Percentiles rank a stretch among this genome's conserved stretches.
Evolutionary conservation across 2,329 filamentous ascomycete genomes (phyloP).

Genomic region (Fusarium tricinctum): DNA sequence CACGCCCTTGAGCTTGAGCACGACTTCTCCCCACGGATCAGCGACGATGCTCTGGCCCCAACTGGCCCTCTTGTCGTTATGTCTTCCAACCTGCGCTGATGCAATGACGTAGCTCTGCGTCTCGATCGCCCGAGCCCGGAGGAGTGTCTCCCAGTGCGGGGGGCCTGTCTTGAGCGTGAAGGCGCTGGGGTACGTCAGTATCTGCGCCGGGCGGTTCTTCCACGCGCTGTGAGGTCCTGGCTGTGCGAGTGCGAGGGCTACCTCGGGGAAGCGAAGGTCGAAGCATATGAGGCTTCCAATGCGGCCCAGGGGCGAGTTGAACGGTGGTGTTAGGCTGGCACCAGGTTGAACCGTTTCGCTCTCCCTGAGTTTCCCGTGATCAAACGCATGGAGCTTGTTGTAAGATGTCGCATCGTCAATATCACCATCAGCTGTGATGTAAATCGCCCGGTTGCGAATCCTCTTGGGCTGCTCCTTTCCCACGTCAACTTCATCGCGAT

Average conservation of each 20-base stretch:
- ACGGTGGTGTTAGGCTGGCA: constrained; percentile 73
- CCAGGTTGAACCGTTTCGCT: constrained; percentile 77
- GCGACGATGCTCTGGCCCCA: constrained; percentile 91
- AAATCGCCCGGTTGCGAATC: constrained; percentile 68
- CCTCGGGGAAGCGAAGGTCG: constrained; percentile 87
- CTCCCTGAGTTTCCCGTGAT: constrained; percentile 69
- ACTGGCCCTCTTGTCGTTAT: constrained; percentile 80
- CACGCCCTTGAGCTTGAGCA: constrained; percentile 74
- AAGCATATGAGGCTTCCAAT: constrained; percentile 91
- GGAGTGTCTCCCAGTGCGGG: constrained; percentile 86
- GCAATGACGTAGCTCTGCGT: constrained; percentile 90
- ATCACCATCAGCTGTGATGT: constrained; percentile 61
- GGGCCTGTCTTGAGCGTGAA: constrained; percentile 89
- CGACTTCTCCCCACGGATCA: constrained; percentile 86
- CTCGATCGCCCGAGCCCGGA: constrained; percentile 88
- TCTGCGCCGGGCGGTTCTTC: constrained; percentile 68
- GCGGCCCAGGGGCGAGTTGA: constrained; percentile 79
- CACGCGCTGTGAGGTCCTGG: constrained; percentile 53
- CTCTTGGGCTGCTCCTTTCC: constrained; percentile 40
- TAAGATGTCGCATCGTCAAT: constrained; percentile 67
- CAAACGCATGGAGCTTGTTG: constrained; percentile 93
- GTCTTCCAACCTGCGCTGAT: constrained; percentile 81
- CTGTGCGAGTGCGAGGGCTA: constrained; percentile 74
- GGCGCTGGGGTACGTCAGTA: constrained; percentile 89
- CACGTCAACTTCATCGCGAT: constrained; percentile 63